These are phyloP conservation scores for Heterobasidion parviporum DNA, from an alignment of 1,284 basidiomycete genomes.

Conservation along the genomic window DNA sequence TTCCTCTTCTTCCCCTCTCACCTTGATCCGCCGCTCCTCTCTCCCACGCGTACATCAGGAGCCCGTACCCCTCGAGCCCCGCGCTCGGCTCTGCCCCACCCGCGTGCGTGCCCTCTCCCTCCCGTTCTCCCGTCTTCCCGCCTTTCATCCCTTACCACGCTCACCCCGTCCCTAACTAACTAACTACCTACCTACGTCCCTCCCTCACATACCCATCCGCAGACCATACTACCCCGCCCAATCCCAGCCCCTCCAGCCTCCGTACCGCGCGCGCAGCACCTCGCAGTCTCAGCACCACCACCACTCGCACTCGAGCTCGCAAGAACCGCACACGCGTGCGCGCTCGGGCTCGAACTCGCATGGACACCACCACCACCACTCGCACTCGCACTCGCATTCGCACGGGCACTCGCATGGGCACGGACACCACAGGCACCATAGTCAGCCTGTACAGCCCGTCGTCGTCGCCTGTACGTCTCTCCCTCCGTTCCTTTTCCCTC, in stretches of 20 bases:
- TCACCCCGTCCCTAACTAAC: no score
- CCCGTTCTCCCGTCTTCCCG: background rate
- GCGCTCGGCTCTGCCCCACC: background rate
- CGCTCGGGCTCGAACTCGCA: background rate
- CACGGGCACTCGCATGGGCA: background rate
- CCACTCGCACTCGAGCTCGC: no score
- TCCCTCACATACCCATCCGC: background rate
- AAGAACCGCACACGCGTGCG: background rate
- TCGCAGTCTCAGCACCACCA: background rate
- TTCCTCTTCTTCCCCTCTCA: no score
- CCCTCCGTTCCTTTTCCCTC: background rate
- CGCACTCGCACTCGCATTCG: background rate
- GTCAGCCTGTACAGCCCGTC: background rate
- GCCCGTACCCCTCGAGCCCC: background rate
- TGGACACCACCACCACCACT: background rate
- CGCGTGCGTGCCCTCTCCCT: background rate
- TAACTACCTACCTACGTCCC: no score
- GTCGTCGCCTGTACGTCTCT: background rate
- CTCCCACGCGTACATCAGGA: background rate
- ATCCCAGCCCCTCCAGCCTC: background rate
- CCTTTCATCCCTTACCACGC: no score
- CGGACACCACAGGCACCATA: background rate
- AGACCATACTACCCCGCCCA: no score
- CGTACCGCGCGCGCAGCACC: background rate
- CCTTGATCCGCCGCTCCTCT: no score